A percentile compares a stretch with the other conserved stretches of the same genome.
Conservation (phyloP, 2,329 filamentous ascomycete species). For the Xylariaceae sp. region DNA sequence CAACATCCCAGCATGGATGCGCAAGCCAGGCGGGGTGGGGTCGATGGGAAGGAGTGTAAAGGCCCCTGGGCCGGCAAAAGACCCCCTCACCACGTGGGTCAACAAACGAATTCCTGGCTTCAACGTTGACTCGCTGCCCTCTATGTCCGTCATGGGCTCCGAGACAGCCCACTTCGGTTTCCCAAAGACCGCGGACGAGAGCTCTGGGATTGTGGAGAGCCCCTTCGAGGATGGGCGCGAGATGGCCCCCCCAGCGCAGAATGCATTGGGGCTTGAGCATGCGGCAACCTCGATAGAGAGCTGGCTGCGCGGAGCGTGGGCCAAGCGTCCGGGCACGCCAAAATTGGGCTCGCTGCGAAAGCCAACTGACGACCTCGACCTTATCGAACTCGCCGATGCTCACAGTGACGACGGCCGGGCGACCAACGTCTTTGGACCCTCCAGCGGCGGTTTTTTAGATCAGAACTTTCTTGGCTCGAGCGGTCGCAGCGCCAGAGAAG, state of each 20-base stretch:
- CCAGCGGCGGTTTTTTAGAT: slow-evolving; percentile 29
- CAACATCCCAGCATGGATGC: slow-evolving; percentile 55
- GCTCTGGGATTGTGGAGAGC: slow-evolving; percentile 44
- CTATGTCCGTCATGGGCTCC: slow-evolving; percentile 59
- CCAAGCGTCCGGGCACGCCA: slow-evolving; percentile 53
- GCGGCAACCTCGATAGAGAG: slow-evolving; percentile 83
- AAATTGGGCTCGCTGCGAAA: slow-evolving; percentile 37
- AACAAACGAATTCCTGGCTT: slow-evolving; percentile 77
- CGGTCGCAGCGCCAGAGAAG: slow-evolving; percentile 36
- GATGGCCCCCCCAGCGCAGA: slow-evolving; percentile 35
- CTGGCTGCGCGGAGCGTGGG: slow-evolving; percentile 80
- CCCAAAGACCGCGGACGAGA: slow-evolving; percentile 32
- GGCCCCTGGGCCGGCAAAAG: slow-evolving; percentile 74
- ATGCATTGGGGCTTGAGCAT: slow-evolving; percentile 63
- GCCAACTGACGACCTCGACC: slow-evolving; percentile 48
- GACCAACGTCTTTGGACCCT: slow-evolving; percentile 15
- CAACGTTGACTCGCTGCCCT: slow-evolving; percentile 62
- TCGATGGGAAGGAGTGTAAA: slow-evolving; percentile 67
- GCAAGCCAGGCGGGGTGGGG: slow-evolving; percentile 82
- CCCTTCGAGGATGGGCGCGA: slow-evolving; percentile 45
- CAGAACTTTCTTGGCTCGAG: slow-evolving; percentile 32
- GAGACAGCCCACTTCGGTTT: slow-evolving; percentile 56
- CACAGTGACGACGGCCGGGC: slow-evolving; percentile 48
- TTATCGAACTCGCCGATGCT: slow-evolving; percentile 67
- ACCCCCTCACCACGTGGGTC: slow-evolving; percentile 78